These are phyloP conservation scores for Cladophialophora chaetospira DNA, from an alignment of 2,329 filamentous ascomycete species.

Conservation along the genomic window DNA sequence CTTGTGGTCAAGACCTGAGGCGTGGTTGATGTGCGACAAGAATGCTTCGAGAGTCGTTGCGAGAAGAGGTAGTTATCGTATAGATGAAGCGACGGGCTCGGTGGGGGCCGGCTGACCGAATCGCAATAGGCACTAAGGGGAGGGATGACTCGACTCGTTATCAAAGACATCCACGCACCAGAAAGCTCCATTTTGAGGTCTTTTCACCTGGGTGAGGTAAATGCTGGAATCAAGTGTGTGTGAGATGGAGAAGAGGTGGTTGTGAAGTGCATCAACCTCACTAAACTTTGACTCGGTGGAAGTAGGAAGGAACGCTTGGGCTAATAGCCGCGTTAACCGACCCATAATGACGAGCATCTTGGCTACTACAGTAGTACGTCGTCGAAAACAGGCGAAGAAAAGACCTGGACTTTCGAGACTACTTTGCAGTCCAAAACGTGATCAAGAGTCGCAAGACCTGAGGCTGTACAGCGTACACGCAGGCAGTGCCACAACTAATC, in stretches of 20 bases:
- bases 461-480: not conserved
- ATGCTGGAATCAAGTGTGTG: not conserved
- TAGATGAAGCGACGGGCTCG: constrained; percentile 2
- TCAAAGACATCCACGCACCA: not conserved
- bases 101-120: constrained; percentile 14
- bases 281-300: not conserved
- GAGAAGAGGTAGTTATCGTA: not conserved
- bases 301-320: not conserved
- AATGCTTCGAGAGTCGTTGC: not conserved
- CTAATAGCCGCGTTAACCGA: not conserved
- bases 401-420: not conserved
- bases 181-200: constrained; percentile 10
- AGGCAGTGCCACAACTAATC: not conserved
- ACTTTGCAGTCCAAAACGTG: too few species aligned
- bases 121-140: not conserved
- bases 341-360: not conserved
- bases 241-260: not conserved
- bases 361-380: not conserved
- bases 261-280: not conserved
- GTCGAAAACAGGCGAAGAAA: not conserved
- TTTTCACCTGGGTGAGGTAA: not conserved
- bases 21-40: not conserved
- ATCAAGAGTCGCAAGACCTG: not conserved
- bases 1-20: not conserved
- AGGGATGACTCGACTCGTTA: not conserved